These are phyloP conservation scores for Corchorus capsularis DNA, from an alignment of 345 rosid genomes.

Conservation along the genomic window DNA sequence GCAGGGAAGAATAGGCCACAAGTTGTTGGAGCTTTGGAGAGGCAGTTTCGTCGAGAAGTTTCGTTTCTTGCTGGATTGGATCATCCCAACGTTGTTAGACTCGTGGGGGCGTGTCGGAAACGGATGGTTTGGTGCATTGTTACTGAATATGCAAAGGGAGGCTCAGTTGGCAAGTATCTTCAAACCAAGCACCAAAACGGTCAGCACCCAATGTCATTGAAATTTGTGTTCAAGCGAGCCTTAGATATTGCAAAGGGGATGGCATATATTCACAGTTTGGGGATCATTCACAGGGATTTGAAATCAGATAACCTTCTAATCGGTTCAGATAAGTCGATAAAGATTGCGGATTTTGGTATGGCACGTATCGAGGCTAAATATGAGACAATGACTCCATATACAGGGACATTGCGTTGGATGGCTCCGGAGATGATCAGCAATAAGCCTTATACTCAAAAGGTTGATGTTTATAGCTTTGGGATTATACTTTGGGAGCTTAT, in stretches of 20 bases:
- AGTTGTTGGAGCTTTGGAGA: constrained; percentile 39
- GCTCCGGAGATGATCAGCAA: constrained; percentile 60
- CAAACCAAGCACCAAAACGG: constrained; percentile 31
- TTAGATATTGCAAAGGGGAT: constrained; percentile 56
- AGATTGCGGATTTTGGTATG: constrained; percentile 57
- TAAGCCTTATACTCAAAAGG: constrained; percentile 50
- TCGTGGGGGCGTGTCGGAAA: constrained; percentile 40
- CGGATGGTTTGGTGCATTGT: constrained; percentile 49
- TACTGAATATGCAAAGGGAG: constrained; percentile 49
- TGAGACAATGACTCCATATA: constrained; percentile 53
- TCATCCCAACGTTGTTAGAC: constrained; percentile 41
- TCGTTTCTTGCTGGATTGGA: constrained; percentile 35
- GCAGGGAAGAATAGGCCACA: constrained; percentile 14
- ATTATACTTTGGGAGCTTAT: constrained; percentile 55
- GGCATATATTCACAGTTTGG: constrained; percentile 49
- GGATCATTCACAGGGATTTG: constrained; percentile 49
- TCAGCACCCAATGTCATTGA: constrained; percentile 43
- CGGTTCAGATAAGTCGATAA: constrained; percentile 45
- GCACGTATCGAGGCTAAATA: constrained; percentile 50
- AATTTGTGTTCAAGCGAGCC: constrained; percentile 46
- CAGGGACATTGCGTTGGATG: constrained; percentile 59
- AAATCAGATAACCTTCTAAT: constrained; percentile 55
- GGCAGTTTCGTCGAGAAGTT: constrained; percentile 49
- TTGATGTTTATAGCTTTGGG: constrained; percentile 58
- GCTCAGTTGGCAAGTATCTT: constrained; percentile 41